Evolutionary conservation across 1,284 basidiomycete species (phyloP), one percentile per base, ranked within the genome.

Genomic region (Irpex sp.): DNA sequence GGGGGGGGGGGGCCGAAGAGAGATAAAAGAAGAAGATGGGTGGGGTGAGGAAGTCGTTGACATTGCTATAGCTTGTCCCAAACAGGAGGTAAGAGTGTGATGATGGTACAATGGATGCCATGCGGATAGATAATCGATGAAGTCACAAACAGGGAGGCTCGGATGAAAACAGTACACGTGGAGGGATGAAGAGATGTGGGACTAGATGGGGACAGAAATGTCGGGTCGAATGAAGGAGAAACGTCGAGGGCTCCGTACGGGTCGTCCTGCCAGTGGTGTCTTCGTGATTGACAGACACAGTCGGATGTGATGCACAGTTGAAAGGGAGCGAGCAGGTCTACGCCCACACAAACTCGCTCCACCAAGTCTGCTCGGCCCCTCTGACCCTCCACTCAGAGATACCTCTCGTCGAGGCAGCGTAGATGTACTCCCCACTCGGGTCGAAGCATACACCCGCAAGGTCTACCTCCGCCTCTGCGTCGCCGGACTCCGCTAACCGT

Each of bases 361-460:
- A 87, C 84, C 86, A 87, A 54, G 79, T 76, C 74, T 83, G 85
- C 59, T 85, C 83, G 19, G 80, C 79, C 3, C 85, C 86, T 42
- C 76, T 73, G 21, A 90, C 76, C 35, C 76, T 75, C 86, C 86
- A 91, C 69, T 90, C 88, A 4, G 80, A 82, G 16, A 91, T 74
- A 28, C 85, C 84, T 60, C 78, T 76, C 58, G 80, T 79, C 52
- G 83, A 82, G 36, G 85, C 87, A 49, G 87, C 88, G 69, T 92
- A 92, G 60, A 92, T 73, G 67, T 76, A 79, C 65, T 80, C 77
- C 4, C 90, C 90, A 33, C 71, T 77, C 14, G 88, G 87, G 72
- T 91, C 90, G 67, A 91, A 91, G 67, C 88, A 89, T 56, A 83
- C 77, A 8, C 90, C 90, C 0, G 87, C 87, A 55, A 91, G 74